phyloP scores from a whole-genome alignment of 768 basidiomycete genomes.

The Rhodocollybia butyracea region DNA sequence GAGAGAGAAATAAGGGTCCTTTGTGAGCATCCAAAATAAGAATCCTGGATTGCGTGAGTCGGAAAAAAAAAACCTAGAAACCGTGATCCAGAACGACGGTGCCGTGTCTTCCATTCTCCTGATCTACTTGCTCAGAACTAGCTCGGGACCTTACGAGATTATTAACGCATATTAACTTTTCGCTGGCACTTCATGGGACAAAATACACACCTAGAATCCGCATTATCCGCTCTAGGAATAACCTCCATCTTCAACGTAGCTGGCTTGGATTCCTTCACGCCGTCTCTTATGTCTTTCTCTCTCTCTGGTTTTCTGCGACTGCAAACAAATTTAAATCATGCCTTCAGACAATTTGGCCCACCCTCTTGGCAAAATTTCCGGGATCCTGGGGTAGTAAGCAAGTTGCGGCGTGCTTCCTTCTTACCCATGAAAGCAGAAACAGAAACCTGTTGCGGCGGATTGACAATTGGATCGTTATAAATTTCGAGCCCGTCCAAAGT shows the following conservation, averaged over 20 bases:
- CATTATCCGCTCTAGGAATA: not conserved
- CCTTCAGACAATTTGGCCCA: too few species aligned
- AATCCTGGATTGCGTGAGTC: not conserved
- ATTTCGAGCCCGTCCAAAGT: not conserved
- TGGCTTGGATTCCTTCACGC: not conserved
- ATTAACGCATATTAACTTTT: not conserved
- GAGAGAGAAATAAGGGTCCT: not conserved
- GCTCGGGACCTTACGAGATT: not conserved
- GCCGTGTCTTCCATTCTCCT: slow-evolving; percentile 1
- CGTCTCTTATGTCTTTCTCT: not conserved
- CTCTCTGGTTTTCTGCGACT: not conserved
- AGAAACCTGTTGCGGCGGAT: too few species aligned
- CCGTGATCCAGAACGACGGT: not conserved
- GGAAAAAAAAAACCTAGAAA: not conserved
- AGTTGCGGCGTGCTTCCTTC: too few species aligned
- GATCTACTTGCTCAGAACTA: not conserved
- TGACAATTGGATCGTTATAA: too few species aligned
- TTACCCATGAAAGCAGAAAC: too few species aligned
- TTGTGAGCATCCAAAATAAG: not conserved
- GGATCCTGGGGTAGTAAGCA: too few species aligned
- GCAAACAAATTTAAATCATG: not conserved
- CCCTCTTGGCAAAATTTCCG: too few species aligned
- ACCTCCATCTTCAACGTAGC: not conserved
- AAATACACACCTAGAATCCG: not conserved
- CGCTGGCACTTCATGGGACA: not conserved